Base-by-base conservation (phyloP, 768 basidiomycete genomes). In the Xerocomellus dryophilus region DNA sequence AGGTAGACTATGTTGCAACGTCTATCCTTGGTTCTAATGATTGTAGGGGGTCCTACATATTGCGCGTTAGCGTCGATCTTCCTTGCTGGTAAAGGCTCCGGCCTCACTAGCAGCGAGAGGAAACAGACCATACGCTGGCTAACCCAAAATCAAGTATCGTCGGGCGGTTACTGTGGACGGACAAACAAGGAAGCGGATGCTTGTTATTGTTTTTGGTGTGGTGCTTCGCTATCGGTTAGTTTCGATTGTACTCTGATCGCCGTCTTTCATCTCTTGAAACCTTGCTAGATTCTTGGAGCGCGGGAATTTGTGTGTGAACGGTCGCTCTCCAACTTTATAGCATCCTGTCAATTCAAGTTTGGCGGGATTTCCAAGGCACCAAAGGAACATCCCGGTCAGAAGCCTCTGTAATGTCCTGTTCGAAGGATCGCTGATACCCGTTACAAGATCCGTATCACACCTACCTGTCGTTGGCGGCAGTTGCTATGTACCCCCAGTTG, bases 191-290 rank as follows among this genome's bases (percentile, higher is more conserved):
- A 79, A 5, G 81, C 88, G 6, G 96, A 98, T 59, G 90, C 93
- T 3, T 99, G 96, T 68, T 99, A 99, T 70, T 91, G 90, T 59
- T 98, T 97, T 70, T 99, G 96, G 96, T 88, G 88, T 61, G 87
- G 90, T 4, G 94, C 85, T 9, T 78, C 90, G 0, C 70, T 98
- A 10, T 71, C 80, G 65, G 95, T 95, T 57, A 47, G 81, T 67
- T 36, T 21, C 32, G 10, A 36, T 50, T 27, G 17, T 34, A 29
- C 25, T 29, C 18, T 21, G 23, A 15, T 49, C n/a, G 20, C 51
- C 39, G 7, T 20, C 47, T 39, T 40, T 39, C 17, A 14, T 29
- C 12, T 38, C 12, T 35, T 44, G 55, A 58, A 43, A 42, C 14
- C 11, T 31, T 7, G 12, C 15, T 51, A 95, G 93, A 86, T 96